Conservation (phyloP, 73 alveolate genomes). For the Blepharisma stoltei region DNA sequence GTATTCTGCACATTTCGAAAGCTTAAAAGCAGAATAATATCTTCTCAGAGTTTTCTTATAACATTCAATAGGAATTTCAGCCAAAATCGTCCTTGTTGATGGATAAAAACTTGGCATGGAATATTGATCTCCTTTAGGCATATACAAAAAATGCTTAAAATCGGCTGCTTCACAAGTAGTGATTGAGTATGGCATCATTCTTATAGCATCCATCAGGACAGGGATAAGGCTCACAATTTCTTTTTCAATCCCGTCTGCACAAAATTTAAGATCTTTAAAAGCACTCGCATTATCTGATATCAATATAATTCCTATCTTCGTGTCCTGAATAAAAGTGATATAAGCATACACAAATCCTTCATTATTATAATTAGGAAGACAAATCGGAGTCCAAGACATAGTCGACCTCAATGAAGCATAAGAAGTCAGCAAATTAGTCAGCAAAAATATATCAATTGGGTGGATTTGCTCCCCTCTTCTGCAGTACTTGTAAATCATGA, state of each 20-base stretch:
- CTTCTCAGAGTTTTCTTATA: constrained; percentile 5
- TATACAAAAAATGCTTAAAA: constrained; percentile 10
- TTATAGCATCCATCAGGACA: not conserved
- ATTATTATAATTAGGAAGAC: constrained; percentile 23
- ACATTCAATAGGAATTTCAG: not conserved
- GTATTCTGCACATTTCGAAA: not conserved
- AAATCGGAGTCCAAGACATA: constrained; percentile 27
- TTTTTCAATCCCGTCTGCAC: constrained; percentile 9
- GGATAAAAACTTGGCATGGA: constrained; percentile 13
- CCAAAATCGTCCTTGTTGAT: not conserved
- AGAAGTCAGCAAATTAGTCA: not conserved
- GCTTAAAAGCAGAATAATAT: not conserved
- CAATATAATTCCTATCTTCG: not conserved
- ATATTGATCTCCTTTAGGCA: not conserved
- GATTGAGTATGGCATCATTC: not conserved
- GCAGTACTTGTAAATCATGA: not conserved
- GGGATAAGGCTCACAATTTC: not conserved
- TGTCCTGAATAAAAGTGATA: not conserved
- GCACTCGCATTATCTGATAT: constrained; percentile 19
- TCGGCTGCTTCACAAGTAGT: not conserved
- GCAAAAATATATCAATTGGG: not conserved
- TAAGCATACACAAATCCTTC: constrained; percentile 26
- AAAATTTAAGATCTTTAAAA: constrained; percentile 23
- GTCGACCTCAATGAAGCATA: not conserved
- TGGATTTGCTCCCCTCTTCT: not conserved